Evolutionary conservation across 371 early-diverging fungal species (phyloP), one percentile per base, ranked within the genome.

Genomic region (Dichotomocladium elegans): DNA sequence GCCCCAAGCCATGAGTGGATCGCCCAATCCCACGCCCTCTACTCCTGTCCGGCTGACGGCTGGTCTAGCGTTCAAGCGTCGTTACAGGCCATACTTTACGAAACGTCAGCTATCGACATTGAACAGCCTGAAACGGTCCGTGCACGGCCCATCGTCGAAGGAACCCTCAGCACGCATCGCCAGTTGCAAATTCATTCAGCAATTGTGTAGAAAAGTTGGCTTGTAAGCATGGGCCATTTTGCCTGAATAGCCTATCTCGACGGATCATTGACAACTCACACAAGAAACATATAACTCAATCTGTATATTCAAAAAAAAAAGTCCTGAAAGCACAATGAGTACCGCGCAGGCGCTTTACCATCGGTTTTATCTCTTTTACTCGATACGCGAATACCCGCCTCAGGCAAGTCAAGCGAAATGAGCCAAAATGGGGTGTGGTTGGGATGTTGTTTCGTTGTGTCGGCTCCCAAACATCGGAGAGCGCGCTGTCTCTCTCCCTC

Each of bases 291-390:
- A n/a, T n/a, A n/a, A n/a, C n/a, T n/a, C n/a, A n/a, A n/a, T n/a
- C n/a, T n/a, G n/a, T n/a, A n/a, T n/a, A n/a, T n/a, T n/a, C n/a
- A n/a, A n/a, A n/a, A n/a, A n/a, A n/a, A n/a, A 14, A 64, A 86
- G 86, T 51, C 90, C 90, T 7, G 81, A 85, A 55, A 81, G 77
- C 45, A 89, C 90, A 0, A 81, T 84, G 45, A 80, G 81, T 61
- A 89, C 88, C 0, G 83, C 90, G 4, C 87, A 87, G 63, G 74
- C 84, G 7, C 61, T 89, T 22, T 80, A 83, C 37, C 86, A 89
- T 66, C 83, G 88, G 25, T 83, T 85, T 47, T 85, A 74, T 58
- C 72, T 87, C 40, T 79, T 78, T 67, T 79, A 85, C 55, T 79
- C 88, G 8, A 57, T 72, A 35, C 72, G 68, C 43, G 71, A 74